A percentile compares a stretch with the other conserved stretches of the same genome.
Evolutionary conservation across 1,284 basidiomycete species (phyloP).

Genomic region (Rhodofomes roseus): DNA sequence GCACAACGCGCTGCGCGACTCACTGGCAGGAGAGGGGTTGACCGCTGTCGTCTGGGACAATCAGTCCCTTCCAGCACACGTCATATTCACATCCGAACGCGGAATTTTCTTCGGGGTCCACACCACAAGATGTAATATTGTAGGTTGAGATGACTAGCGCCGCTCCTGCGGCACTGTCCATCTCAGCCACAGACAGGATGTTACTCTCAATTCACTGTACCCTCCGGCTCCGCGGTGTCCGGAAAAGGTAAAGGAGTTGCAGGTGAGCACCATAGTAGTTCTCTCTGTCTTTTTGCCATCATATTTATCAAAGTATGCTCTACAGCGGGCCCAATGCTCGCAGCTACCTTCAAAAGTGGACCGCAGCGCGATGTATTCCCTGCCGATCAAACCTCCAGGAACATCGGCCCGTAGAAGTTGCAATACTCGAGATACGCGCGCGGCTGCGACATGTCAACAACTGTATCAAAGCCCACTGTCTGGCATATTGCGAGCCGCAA

Average conservation of each 20-base stretch:
- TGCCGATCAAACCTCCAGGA: neutral
- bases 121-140: neutral
- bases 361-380: neutral
- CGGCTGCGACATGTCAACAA: neutral
- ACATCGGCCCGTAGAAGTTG: neutral
- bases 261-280: too few species aligned
- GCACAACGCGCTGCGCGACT: neutral
- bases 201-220: too few species aligned
- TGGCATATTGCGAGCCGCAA: neutral
- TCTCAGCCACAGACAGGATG: neutral
- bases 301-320: too few species aligned
- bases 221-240: too few species aligned
- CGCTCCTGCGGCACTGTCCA: neutral
- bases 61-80: neutral
- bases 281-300: too few species aligned
- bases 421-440: neutral
- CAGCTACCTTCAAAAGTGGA: too few species aligned
- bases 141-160: neutral
- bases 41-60: neutral
- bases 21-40: neutral
- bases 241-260: too few species aligned
- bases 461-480: neutral
- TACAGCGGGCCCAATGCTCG: too few species aligned
- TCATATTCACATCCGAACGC: neutral
- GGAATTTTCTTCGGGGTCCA: neutral